phyloP scores from a whole-genome alignment of 164 flowering plant species.

The Aristolochia contorta region DNA sequence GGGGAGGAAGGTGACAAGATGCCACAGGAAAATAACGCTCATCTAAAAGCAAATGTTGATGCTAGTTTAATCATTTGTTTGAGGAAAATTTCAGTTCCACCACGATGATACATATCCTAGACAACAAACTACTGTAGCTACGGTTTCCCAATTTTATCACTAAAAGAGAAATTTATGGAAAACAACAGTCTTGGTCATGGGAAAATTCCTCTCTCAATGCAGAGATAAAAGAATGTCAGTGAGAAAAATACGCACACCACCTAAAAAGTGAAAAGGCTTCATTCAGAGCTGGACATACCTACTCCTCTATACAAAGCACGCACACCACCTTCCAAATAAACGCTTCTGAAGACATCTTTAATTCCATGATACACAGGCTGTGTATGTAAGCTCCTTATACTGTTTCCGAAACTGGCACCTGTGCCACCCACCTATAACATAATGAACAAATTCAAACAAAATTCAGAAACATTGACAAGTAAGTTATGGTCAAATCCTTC shows the following conservation, averaged over 20 bases:
- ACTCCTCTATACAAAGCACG: slow-evolving; percentile 80
- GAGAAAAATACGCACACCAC: neutral
- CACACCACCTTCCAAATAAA: slow-evolving; percentile 67
- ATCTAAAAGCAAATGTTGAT: too few relatives aligned
- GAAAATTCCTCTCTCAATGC: neutral
- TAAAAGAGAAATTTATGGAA: too few relatives aligned
- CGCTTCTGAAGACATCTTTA: slow-evolving; percentile 56
- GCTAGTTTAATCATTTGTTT: too few relatives aligned
- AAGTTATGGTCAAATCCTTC: neutral
- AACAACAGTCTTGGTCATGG: too few relatives aligned
- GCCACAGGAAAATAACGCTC: neutral
- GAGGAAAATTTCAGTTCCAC: too few relatives aligned
- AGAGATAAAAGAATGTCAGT: neutral
- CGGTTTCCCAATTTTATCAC: too few relatives aligned
- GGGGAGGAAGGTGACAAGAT: too few relatives aligned
- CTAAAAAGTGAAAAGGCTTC: neutral
- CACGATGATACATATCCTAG: too few relatives aligned
- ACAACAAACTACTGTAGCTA: too few relatives aligned
- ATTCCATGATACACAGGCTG: slow-evolving; percentile 64
- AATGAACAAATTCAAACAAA: neutral
- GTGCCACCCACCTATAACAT: slow-evolving; percentile 37
- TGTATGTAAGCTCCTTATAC: slow-evolving; percentile 18
- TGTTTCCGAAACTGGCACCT: slow-evolving; percentile 20
- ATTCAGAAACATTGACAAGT: neutral
- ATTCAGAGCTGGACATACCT: slow-evolving; percentile 29